These are phyloP conservation scores for Umbelopsis sp. DNA, from an alignment of 192 early-diverging fungal genomes.

Conservation along the genomic window DNA sequence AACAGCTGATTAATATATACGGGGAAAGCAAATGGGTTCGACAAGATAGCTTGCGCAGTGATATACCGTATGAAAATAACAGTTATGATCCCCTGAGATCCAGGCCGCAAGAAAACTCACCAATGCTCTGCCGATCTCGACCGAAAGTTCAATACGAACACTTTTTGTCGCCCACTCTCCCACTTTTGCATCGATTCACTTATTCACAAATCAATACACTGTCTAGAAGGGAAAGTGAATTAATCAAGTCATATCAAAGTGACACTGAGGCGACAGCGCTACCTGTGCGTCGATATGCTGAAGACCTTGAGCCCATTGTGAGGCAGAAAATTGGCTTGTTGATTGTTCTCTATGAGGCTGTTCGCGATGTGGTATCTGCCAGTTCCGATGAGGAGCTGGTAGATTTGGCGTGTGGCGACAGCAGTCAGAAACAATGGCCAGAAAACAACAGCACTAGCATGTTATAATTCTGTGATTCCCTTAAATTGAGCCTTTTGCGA, in stretches of 20 bases:
- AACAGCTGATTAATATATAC: constrained; percentile 13
- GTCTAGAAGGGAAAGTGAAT: neutral
- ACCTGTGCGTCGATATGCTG: neutral
- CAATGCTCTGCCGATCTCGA: neutral
- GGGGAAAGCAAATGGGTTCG: constrained; percentile 14
- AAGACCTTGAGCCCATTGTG: neutral
- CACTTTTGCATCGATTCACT: constrained; percentile 8
- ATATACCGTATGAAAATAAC: neutral
- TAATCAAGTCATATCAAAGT: neutral
- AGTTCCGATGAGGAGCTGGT: neutral
- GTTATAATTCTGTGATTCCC: neutral
- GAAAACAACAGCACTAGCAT: neutral
- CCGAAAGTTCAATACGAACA: constrained; percentile 10
- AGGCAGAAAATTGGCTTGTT: constrained; percentile 9
- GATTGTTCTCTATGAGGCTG: constrained; percentile 2
- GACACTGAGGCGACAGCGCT: neutral
- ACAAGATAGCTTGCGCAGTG: neutral
- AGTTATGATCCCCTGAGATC: neutral
- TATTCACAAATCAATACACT: constrained; percentile 16
- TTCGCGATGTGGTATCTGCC: constrained; percentile 6
- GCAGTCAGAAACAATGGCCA: too few relatives aligned
- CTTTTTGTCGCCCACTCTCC: neutral
- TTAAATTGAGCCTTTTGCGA: neutral
- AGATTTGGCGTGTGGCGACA: neutral
- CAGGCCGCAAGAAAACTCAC: neutral